phyloP scores from a whole-genome alignment of 169 alveolate species.

The Plasmodium chabaudi region DNA sequence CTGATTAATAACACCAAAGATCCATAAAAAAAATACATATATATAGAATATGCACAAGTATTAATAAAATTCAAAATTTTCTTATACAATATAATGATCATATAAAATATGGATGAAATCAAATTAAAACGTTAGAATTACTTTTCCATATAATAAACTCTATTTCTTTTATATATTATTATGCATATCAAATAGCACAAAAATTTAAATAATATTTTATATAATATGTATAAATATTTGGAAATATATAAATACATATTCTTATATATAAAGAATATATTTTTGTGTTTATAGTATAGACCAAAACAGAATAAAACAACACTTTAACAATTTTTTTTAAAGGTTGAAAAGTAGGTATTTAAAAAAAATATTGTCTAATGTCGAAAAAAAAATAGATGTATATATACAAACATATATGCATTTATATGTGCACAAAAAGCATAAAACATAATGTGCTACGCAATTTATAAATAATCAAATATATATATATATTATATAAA shows the following conservation, averaged over 20 bases:
- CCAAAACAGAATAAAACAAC: no score
- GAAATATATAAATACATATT: background rate
- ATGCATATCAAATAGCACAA: slow-evolving; percentile 19
- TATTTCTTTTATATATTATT: slow-evolving; percentile 17
- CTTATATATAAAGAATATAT: no score
- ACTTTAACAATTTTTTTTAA: no score
- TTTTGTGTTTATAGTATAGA: no score
- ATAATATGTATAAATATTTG: background rate
- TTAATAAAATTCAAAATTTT: slow-evolving; percentile 10
- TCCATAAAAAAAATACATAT: no score
- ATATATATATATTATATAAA: background rate
- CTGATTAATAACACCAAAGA: no score
- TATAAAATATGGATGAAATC: background rate
- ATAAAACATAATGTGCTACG: no score
- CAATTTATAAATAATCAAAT: background rate
- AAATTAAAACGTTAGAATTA: background rate
- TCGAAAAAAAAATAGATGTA: background rate
- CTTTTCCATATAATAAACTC: slow-evolving; percentile 13
- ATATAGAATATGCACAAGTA: no score
- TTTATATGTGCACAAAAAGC: background rate
- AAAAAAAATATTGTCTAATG: no score
- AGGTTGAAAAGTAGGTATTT: no score
- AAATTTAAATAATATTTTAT: background rate
- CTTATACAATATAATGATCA: slow-evolving; percentile 11
- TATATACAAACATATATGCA: background rate